These are phyloP conservation scores for Phylloporus arenicola DNA, from an alignment of 768 basidiomycete species.

Conservation along the genomic window DNA sequence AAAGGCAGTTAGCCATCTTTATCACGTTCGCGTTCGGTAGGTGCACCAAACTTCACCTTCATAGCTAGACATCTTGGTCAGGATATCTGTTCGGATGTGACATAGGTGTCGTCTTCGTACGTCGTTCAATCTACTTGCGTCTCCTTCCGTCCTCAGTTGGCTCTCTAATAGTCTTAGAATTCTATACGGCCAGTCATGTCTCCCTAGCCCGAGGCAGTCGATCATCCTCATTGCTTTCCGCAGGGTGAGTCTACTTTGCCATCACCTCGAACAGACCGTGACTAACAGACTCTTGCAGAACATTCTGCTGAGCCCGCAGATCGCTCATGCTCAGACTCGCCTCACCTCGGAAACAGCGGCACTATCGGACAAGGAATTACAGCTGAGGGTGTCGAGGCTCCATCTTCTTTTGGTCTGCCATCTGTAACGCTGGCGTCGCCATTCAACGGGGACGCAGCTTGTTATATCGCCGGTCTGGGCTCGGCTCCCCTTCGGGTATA, in stretches of 20 bases:
- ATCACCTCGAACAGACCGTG: background rate
- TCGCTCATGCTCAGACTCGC: background rate
- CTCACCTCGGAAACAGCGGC: slow-evolving; percentile 36
- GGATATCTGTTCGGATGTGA: slow-evolving; percentile 73
- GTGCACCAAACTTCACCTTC: slow-evolving; percentile 14
- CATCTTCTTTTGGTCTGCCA: slow-evolving; percentile 68
- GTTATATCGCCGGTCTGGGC: too few species aligned
- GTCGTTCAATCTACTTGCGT: slow-evolving; percentile 12
- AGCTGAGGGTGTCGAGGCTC: slow-evolving; percentile 72
- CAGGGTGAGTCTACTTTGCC: slow-evolving; percentile 40
- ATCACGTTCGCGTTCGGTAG: slow-evolving; percentile 72
- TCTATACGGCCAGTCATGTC: slow-evolving; percentile 53
- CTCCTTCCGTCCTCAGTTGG: slow-evolving; percentile 1
- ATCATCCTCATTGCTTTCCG: slow-evolving; percentile 73
- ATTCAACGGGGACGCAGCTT: slow-evolving; percentile 81
- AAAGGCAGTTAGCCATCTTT: slow-evolving; percentile 64
- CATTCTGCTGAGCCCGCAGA: slow-evolving; percentile 42
- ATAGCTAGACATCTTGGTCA: background rate
- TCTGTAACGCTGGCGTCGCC: slow-evolving; percentile 65
- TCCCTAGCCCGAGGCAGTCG: slow-evolving; percentile 62
- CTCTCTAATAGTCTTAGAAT: slow-evolving; percentile 53
- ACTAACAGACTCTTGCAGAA: slow-evolving; percentile 27
- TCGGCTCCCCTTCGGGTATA: slow-evolving; percentile 65
- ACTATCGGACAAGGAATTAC: slow-evolving; percentile 70
- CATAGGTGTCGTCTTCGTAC: slow-evolving; percentile 70